Base-by-base conservation (phyloP, 306 rosid species). In the Medicago ruthenica region DNA sequence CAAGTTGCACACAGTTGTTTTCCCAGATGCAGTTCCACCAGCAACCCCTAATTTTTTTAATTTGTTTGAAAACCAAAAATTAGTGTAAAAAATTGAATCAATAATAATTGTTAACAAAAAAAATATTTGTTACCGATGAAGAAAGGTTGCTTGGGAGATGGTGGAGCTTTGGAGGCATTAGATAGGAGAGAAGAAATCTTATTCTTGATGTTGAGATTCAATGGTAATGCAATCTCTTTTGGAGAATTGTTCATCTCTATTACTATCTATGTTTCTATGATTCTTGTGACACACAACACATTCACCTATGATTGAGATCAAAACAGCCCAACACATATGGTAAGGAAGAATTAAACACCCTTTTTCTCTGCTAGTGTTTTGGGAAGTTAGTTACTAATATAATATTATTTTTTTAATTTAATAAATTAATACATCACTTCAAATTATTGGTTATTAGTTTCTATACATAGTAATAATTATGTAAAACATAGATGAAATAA, bases 21-120 rank as follows among this genome's bases (percentile, higher is more conserved):
- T 93, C 6, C 98, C 98, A 81, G 98, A 93, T 41, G 98, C 92
- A 27, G 98, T 92, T 77, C 98, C 98, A 44, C 98, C 98, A 82
- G 93, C 87, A 86, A 93, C 98, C 67, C 98, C 98, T 93, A 6
- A 34, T 4, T 34, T 34, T 34, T 34, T 34, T 34, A 34, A 34
- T 34, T 34, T 34, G 37, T 34, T 34, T 34, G 7, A 34, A 34
- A 34, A 34, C 37, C 6, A 34, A 34, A 34, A 68, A 51, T 48
- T 27, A 27, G 31, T 27, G 16, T 8, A 61, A 34, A 34, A 36
- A 27, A 27, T 27, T 27, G 4, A 27, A 34, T 6, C 6, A 10
- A 21, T 58, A 59, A 54, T 17, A 0, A 4, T 11, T 3, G 1
- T 13, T 6, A 9, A 40, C 14, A 9, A 20, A 12, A 7, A 9